phyloP scores from a whole-genome alignment of 2,329 filamentous ascomycete genomes.

The Penicillium sp. region DNA sequence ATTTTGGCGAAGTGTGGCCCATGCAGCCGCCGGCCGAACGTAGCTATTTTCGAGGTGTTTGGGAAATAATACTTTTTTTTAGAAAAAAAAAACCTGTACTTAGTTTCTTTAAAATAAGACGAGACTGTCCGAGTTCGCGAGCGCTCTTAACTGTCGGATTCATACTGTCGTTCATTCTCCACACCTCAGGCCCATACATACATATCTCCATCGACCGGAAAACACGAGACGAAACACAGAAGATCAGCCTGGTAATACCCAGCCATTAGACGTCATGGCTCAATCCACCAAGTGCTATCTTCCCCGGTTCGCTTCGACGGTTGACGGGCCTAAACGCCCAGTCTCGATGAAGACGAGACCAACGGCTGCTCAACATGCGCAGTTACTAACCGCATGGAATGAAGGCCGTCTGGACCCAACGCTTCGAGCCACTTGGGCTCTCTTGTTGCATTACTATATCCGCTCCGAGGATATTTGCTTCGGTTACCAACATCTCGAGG shows the following conservation, averaged over 20 bases:
- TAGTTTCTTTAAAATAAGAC: conserved; percentile 20
- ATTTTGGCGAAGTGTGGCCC: conserved; percentile 15
- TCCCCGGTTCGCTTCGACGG: conserved; percentile 33
- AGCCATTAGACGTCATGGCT: conserved; percentile 22
- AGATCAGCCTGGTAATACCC: not conserved
- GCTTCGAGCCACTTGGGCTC: conserved; percentile 47
- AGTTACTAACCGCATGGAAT: conserved; percentile 33
- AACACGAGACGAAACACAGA: not conserved
- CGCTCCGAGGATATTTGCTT: conserved; percentile 49
- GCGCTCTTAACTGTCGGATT: conserved; percentile 11
- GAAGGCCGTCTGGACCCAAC: conserved; percentile 26
- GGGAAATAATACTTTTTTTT: not conserved
- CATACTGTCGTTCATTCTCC: conserved; percentile 9
- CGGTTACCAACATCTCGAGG: conserved; percentile 39
- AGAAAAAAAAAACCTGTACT: not conserved
- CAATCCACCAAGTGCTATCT: conserved; percentile 36
- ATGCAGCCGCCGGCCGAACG: conserved; percentile 21
- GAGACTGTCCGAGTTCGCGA: conserved; percentile 17
- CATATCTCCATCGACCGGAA: conserved; percentile 4
- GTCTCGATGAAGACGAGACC: conserved; percentile 37
- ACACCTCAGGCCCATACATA: not conserved
- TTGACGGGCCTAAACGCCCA: conserved; percentile 32
- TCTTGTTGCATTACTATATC: conserved; percentile 48
- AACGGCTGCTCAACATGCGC: conserved; percentile 28
- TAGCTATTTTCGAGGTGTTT: conserved; percentile 16